Evolutionary conservation across 148 eudicot species (phyloP), one percentile per base, ranked within the genome.

Genomic region (Rhododendron ovatum): DNA sequence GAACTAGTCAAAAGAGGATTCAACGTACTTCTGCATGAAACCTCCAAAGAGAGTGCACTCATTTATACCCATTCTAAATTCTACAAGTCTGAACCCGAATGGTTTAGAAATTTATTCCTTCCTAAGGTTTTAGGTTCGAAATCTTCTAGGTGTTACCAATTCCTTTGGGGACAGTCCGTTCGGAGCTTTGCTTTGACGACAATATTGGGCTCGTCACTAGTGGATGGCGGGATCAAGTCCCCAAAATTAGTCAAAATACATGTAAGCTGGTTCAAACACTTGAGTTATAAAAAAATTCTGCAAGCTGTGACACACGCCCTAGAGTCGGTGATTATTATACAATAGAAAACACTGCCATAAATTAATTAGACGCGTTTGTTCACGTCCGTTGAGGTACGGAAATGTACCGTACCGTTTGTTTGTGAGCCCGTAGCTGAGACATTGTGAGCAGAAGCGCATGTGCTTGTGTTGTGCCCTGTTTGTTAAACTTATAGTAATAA

Each of bases 261-360:
- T 41, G 8, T 41, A 41, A 41, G 8, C 7, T 41, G 7, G 0
- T 0, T 7, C 1, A 1, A 41, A 8, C 51, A 48, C 13, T 10
- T 48, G 51, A 1, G 3, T 48, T 8, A 48, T 48, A 10, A 48
- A 51, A 13, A 51, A 51, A 51, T 11, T 12, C 55, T 13, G 15
- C 55, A 53, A 59, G 55, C 30, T 39, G 45, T 10, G 26, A 35
- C 50, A 26, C 26, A 86, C 82, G 87, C 85, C 87, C 63, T 59
- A 8, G 55, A 85, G 92, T 79, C 92, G 92, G 92, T 88, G 90
- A 79, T 90, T 85, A 79, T 90, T 85, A 85, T 63, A n/a, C 20
- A 41, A 71, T 3, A 30, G 3, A 26, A 57, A 41, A 6, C 10
- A n/a, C 28, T 39, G 14, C 8, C 20, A 78, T 87, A 17, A 57